Percentiles rank a stretch among this genome's conserved stretches.
Evolutionary conservation across 768 basidiomycete species (phyloP).

Genomic region (Boletus vermiculosoides): DNA sequence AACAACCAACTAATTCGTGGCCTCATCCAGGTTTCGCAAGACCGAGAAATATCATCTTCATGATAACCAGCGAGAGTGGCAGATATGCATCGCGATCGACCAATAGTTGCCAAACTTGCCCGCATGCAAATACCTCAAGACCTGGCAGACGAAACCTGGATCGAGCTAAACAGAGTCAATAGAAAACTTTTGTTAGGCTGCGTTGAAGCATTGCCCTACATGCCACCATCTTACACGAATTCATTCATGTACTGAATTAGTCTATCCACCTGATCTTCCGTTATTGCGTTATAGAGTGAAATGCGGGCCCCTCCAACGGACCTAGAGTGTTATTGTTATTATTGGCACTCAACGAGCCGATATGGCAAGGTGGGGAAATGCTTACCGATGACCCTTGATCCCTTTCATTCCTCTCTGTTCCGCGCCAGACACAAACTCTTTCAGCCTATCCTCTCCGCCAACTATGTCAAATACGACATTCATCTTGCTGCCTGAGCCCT

Average conservation of each 20-base stretch:
- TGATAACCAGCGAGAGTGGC: no score
- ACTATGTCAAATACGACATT: conserved; percentile 84
- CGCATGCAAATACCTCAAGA: no score
- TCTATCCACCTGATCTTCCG: conserved; percentile 66
- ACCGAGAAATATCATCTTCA: not conserved
- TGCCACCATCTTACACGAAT: conserved; percentile 37
- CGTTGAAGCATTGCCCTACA: conserved; percentile 5
- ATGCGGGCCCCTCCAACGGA: conserved; percentile 73
- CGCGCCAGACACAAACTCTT: conserved; percentile 77
- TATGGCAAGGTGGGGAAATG: conserved; percentile 15
- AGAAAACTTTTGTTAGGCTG: not conserved
- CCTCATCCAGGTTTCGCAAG: not conserved
- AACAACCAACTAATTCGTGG: not conserved
- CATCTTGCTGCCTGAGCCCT: conserved; percentile 89
- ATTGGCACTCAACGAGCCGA: not conserved
- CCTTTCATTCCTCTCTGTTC: conserved; percentile 78
- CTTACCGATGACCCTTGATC: conserved; percentile 90
- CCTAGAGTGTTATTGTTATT: conserved; percentile 28
- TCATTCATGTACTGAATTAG: conserved; percentile 59
- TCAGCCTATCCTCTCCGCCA: conserved; percentile 71
- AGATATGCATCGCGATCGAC: no score
- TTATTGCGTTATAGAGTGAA: conserved; percentile 88
- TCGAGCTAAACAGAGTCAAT: no score
- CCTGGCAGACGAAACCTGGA: no score
- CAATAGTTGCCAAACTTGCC: no score